phyloP scores from a whole-genome alignment of 495 filamentous ascomycete genomes.

The Aspergillus homomorphus region DNA sequence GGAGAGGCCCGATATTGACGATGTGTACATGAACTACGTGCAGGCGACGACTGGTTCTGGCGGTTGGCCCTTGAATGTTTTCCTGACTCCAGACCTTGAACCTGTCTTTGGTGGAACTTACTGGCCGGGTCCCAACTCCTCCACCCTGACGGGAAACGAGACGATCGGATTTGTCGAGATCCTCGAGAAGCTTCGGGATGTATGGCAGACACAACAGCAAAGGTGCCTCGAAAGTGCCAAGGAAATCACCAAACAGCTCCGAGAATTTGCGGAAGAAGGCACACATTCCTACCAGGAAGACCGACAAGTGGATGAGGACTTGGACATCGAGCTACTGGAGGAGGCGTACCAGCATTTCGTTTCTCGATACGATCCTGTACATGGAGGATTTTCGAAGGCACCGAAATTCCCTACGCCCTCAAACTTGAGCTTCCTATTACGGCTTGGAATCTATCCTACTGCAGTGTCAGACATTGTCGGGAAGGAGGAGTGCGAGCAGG shows the following conservation, averaged over 20 bases:
- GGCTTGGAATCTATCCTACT: slow-evolving; percentile 66
- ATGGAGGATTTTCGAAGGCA: slow-evolving; percentile 70
- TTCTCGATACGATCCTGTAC: slow-evolving; percentile 69
- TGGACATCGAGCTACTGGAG: slow-evolving; percentile 89
- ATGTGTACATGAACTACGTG: slow-evolving; percentile 98
- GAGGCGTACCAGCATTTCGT: slow-evolving; percentile 81
- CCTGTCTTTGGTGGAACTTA: slow-evolving; percentile 97
- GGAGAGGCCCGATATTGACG: slow-evolving; percentile 91
- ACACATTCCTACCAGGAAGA: slow-evolving; percentile 57
- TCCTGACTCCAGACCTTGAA: slow-evolving; percentile 87
- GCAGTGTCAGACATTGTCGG: slow-evolving; percentile 84
- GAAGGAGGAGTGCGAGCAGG: slow-evolving; percentile 69
- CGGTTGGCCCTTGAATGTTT: slow-evolving; percentile 96
- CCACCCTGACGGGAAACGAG: slow-evolving; percentile 45
- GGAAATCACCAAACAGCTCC: slow-evolving; percentile 74
- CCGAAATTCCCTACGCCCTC: slow-evolving; percentile 92
- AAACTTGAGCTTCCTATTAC: slow-evolving; percentile 79
- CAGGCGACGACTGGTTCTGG: slow-evolving; percentile 90
- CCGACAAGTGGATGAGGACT: slow-evolving; percentile 56
- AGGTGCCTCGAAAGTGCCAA: slow-evolving; percentile 77
- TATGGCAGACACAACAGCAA: slow-evolving; percentile 83
- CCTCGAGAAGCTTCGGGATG: slow-evolving; percentile 70
- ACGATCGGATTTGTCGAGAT: slow-evolving; percentile 75
- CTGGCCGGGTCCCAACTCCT: slow-evolving; percentile 77
- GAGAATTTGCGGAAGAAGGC: slow-evolving; percentile 84